Evolutionary conservation across 768 basidiomycete genomes (phyloP).

Genomic region (Xanthoconium purpureum): DNA sequence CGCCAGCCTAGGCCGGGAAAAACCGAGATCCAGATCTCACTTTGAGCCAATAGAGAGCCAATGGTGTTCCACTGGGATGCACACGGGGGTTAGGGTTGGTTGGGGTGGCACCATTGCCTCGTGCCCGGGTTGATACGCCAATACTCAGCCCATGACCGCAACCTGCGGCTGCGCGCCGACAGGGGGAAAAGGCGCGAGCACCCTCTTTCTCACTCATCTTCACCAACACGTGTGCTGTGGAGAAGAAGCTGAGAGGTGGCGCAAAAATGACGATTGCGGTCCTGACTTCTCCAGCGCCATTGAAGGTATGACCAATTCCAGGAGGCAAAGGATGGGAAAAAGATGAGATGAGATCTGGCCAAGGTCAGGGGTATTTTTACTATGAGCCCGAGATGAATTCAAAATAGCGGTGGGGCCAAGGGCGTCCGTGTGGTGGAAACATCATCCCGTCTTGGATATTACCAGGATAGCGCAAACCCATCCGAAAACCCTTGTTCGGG

Average conservation of each 20-base stretch:
- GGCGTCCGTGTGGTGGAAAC: conserved; percentile 8
- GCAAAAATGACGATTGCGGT: conserved; percentile 12
- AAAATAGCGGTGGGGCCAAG: conserved; percentile 17
- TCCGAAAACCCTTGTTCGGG: not conserved
- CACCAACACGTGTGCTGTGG: conserved; percentile 22
- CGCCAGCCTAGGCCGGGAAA: conserved; percentile 5
- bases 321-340: conserved; percentile 5
- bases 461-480: not conserved
- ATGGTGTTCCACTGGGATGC: not conserved
- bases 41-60: not conserved
- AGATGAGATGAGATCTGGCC: conserved; percentile 27
- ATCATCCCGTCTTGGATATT: not conserved
- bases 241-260: conserved; percentile 5
- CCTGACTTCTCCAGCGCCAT: conserved; percentile 1
- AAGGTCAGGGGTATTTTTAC: conserved; percentile 2
- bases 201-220: conserved; percentile 18
- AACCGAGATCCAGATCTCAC: conserved; percentile 17
- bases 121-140: conserved; percentile 11
- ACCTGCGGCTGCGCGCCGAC: conserved; percentile 9
- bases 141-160: not conserved
- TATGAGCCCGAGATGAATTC: not conserved
- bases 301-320: conserved; percentile 17
- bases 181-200: conserved; percentile 1
- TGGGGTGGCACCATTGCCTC: not conserved
- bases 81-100: not conserved